A percentile compares a stretch with the other conserved stretches of the same genome.
Evolutionary conservation across 2,329 filamentous ascomycete species (phyloP).

Genomic region (Blumeriella jaapii): DNA sequence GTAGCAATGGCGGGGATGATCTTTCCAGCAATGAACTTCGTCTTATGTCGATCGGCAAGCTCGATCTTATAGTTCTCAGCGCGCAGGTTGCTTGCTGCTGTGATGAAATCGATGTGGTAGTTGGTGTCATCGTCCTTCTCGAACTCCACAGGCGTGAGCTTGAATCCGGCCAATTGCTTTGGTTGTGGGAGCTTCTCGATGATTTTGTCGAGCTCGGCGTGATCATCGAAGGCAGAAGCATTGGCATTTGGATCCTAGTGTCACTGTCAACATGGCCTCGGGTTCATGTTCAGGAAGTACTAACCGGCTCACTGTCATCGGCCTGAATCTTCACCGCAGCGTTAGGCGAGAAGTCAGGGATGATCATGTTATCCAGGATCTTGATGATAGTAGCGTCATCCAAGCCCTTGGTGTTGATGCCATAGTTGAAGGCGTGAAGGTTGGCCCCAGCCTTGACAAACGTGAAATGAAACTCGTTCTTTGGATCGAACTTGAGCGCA

Average conservation of each 20-base stretch:
- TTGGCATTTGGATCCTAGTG: constrained; percentile 63
- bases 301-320: constrained; percentile 78
- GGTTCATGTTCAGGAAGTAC: constrained; percentile 16
- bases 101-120: constrained; percentile 98
- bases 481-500: constrained; percentile 74
- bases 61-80: constrained; percentile 98
- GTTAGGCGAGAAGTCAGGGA: constrained; percentile 88
- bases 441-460: constrained; percentile 86
- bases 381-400: constrained; percentile 63
- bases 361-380: constrained; percentile 83
- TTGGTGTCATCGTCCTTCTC: constrained; percentile 99
- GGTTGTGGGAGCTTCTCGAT: constrained; percentile 63
- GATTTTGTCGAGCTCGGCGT: constrained; percentile 63
- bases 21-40: constrained; percentile 98
- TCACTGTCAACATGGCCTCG: background rate
- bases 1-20: constrained; percentile 98
- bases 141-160: constrained; percentile 85
- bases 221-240: constrained; percentile 51
- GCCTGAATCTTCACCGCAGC: constrained; percentile 93
- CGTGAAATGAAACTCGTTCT: constrained; percentile 74
- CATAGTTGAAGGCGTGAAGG: constrained; percentile 95
- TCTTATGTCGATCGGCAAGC: constrained; percentile 88
- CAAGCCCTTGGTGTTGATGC: constrained; percentile 73
- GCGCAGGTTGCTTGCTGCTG: constrained; percentile 88
- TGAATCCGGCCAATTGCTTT: constrained; percentile 75